A percentile compares a stretch with the other conserved stretches of the same genome.
These are phyloP conservation scores for Phytophthora citricola DNA, from an alignment of 352 stramenopile genomes.

Conservation along the genomic window DNA sequence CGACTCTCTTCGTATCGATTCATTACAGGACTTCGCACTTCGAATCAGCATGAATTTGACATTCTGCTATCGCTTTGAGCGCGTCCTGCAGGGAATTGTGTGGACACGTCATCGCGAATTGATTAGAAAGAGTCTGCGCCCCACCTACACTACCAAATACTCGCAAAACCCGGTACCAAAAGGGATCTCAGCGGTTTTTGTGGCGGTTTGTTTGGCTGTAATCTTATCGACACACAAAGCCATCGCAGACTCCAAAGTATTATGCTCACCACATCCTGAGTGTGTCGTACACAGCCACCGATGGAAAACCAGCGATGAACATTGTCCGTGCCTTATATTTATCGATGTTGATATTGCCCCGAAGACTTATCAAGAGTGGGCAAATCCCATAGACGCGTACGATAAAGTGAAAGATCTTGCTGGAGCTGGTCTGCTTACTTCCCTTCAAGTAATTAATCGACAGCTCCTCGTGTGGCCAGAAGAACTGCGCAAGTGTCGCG, in stretches of 20 bases:
- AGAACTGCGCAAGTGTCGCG: constrained; percentile 33
- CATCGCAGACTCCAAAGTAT: constrained; percentile 12
- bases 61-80: constrained; percentile 33
- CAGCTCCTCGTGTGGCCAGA: constrained; percentile 26
- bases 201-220: constrained; percentile 15
- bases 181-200: constrained; percentile 19
- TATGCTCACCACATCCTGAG: constrained; percentile 29
- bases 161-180: constrained; percentile 27
- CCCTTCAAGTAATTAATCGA: constrained; percentile 52
- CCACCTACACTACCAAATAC: neutral
- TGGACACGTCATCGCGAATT: constrained; percentile 16
- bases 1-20: constrained; percentile 37
- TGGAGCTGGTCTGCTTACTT: constrained; percentile 33
- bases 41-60: constrained; percentile 36
- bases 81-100: constrained; percentile 18
- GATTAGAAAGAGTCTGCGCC: constrained; percentile 11
- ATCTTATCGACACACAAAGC: constrained; percentile 28
- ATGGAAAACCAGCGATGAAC: constrained; percentile 13
- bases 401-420: constrained; percentile 30
- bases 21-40: constrained; percentile 29
- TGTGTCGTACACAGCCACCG: constrained; percentile 33
- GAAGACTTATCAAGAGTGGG: constrained; percentile 3
- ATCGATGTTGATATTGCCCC: constrained; percentile 5
- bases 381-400: constrained; percentile 18
- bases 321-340: constrained; percentile 21